Percentiles rank a stretch among this genome's conserved stretches.
Conservation (phyloP, 2,329 filamentous ascomycete species). For the Neonectria punicea region DNA sequence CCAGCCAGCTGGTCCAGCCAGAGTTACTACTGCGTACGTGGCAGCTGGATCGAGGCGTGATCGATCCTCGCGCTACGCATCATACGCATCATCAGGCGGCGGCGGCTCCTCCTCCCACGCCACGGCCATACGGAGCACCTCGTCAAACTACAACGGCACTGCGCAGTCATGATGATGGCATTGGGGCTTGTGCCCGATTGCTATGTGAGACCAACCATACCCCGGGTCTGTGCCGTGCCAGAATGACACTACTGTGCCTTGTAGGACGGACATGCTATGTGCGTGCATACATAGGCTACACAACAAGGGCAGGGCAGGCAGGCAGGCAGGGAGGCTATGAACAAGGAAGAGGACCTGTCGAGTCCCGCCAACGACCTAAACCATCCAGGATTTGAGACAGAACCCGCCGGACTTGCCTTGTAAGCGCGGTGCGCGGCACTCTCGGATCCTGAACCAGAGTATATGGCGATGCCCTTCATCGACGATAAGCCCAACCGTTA, state of each 20-base stretch:
- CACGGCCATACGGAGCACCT: not conserved
- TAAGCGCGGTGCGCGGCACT: not conserved
- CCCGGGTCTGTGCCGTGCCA: not conserved
- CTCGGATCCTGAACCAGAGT: not conserved
- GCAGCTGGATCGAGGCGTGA: conserved; percentile 8
- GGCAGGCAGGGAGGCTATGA: not conserved
- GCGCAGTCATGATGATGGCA: not conserved
- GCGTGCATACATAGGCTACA: not conserved
- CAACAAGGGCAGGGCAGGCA: not conserved
- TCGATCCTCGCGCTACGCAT: not conserved
- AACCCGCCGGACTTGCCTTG: not conserved
- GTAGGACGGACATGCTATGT: not conserved
- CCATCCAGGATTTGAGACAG: not conserved
- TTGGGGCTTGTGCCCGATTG: not conserved
- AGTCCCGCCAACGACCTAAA: not conserved
- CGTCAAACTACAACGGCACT: not conserved
- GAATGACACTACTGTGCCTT: conserved; percentile 1
- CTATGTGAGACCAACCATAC: not conserved
- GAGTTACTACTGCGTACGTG: not conserved
- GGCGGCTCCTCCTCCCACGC: not conserved
- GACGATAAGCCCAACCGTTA: conserved; percentile 14
- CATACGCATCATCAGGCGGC: not conserved
- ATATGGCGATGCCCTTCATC: not conserved
- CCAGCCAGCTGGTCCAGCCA: not conserved
- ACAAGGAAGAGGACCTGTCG: not conserved